These are phyloP conservation scores for Sideroxylon spinosum DNA, from an alignment of 179 eudicot genomes.

Conservation along the genomic window DNA sequence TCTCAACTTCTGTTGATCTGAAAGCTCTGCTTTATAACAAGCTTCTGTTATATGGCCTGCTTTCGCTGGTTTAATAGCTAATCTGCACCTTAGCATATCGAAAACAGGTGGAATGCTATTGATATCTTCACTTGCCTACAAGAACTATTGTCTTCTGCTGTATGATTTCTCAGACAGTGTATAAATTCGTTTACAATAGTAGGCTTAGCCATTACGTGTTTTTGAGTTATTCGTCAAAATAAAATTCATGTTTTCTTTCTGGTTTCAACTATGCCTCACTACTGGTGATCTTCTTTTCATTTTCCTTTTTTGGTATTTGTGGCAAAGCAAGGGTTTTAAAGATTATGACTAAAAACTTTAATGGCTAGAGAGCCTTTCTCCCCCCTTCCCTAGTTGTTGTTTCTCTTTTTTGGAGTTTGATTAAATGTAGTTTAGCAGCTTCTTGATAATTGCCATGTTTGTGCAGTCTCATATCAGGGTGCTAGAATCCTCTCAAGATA, in stretches of 20 bases:
- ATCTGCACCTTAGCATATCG: neutral
- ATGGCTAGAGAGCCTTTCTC: neutral
- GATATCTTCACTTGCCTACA: neutral
- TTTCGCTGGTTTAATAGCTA: neutral
- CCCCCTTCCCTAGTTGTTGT: neutral
- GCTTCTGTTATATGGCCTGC: neutral
- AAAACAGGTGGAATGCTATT: neutral
- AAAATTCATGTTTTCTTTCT: neutral
- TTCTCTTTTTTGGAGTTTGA: slow-evolving; percentile 9
- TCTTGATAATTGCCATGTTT: slow-evolving; percentile 15
- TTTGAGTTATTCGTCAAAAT: neutral
- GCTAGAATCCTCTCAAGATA: slow-evolving; percentile 76
- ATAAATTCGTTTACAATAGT: neutral
- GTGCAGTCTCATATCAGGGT: slow-evolving; percentile 89
- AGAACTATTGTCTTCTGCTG: neutral
- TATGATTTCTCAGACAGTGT: neutral
- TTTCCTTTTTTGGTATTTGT: neutral
- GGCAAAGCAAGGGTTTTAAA: neutral
- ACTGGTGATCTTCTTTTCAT: neutral
- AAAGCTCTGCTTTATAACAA: neutral
- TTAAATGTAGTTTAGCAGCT: neutral
- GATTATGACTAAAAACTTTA: slow-evolving; percentile 2
- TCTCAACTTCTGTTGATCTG: neutral
- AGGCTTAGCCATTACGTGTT: too few relatives aligned
- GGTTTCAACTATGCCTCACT: neutral